phyloP scores from a whole-genome alignment of 345 rosid species.

The Lenwebbia sp. region DNA sequence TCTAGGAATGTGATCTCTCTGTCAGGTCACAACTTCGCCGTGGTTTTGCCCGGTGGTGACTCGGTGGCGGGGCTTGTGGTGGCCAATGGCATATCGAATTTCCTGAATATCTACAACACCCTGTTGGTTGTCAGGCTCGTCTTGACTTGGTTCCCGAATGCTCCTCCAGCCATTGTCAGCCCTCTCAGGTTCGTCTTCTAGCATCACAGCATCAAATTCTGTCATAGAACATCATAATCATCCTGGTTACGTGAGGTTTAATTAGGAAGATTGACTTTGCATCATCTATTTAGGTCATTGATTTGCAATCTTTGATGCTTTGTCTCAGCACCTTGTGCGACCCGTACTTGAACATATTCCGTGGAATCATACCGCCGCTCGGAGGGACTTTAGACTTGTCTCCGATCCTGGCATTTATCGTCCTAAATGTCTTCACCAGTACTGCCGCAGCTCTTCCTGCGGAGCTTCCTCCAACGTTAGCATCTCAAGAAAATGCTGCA shows the following conservation, averaged over 20 bases:
- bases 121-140: conserved; percentile 74
- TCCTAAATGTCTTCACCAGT: conserved; percentile 73
- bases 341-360: conserved; percentile 93
- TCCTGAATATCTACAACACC: conserved; percentile 77
- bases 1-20: conserved; percentile 13
- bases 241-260: background rate
- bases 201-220: background rate
- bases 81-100: conserved; percentile 67
- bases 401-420: conserved; percentile 79
- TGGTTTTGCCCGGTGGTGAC: conserved; percentile 82
- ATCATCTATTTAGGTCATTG: background rate
- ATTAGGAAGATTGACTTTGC: background rate
- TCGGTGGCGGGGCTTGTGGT: conserved; percentile 84
- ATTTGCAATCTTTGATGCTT: background rate
- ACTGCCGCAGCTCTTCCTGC: conserved; percentile 78
- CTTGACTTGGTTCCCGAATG: conserved; percentile 91
- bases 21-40: conserved; percentile 65
- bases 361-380: conserved; percentile 87
- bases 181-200: conserved; percentile 66
- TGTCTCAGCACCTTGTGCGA: conserved; percentile 45
- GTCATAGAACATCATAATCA: background rate
- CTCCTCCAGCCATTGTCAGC: conserved; percentile 88
- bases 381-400: conserved; percentile 84
- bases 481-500: conserved; percentile 9
- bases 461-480: conserved; percentile 45